Conservation (phyloP, 2,329 filamentous ascomycete species). For the Mollisia scopiformis region DNA sequence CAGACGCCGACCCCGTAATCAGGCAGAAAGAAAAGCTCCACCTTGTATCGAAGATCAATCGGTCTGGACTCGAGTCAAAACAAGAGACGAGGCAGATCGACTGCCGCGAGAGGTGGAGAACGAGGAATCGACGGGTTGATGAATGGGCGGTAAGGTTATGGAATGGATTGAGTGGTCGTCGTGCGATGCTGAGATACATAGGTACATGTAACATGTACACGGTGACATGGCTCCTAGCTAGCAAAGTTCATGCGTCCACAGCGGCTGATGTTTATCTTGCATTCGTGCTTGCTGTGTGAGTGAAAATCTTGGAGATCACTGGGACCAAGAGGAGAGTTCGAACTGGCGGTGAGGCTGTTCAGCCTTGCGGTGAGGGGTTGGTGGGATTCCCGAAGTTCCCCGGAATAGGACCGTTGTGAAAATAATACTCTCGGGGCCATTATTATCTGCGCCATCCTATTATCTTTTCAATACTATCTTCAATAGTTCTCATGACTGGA, state of each 20-base stretch:
- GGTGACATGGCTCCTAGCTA: not conserved
- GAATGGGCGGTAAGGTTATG: not conserved
- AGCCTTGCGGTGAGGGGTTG: not conserved
- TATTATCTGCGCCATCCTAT: slow-evolving; percentile 1
- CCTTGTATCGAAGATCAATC: not conserved
- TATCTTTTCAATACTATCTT: not conserved
- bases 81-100: not conserved
- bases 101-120: not conserved
- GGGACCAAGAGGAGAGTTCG: not conserved
- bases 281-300: not conserved
- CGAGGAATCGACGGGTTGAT: not conserved
- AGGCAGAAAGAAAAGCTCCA: not conserved
- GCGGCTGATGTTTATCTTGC: not conserved
- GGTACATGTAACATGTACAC: not conserved
- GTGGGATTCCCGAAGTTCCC: not conserved
- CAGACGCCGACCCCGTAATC: not conserved
- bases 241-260: not conserved
- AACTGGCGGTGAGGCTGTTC: slow-evolving; percentile 4
- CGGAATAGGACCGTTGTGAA: not conserved
- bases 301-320: slow-evolving; percentile 3
- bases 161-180: not conserved
- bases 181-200: no score
- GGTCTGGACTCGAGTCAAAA: not conserved
- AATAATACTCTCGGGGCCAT: not conserved
- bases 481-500: not conserved